These are phyloP conservation scores for Thuidium tamariscinum DNA, from an alignment of 225 moss, liverwort and hornwort genomes.

Conservation along the genomic window DNA sequence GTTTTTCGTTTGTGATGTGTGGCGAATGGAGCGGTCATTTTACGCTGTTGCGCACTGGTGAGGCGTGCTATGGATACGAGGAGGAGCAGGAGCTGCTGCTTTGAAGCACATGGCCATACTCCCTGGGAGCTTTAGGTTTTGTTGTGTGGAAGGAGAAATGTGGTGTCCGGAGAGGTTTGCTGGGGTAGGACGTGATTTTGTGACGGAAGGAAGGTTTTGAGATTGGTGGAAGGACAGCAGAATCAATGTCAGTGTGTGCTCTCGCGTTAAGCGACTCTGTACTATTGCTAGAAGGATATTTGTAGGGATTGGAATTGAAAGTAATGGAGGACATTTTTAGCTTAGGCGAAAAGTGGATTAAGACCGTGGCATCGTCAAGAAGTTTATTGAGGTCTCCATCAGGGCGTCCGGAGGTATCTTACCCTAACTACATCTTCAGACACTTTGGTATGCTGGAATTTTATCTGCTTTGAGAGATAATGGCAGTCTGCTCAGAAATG, in stretches of 20 bases:
- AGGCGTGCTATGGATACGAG: constrained; percentile 1
- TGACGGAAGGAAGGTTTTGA: constrained; percentile 19
- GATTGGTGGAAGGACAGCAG: background rate
- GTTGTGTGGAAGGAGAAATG: constrained; percentile 13
- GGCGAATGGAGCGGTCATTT: background rate
- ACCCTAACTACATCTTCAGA: constrained; percentile 1
- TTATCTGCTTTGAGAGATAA: background rate
- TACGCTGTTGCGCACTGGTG: background rate
- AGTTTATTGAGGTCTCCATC: constrained; percentile 53
- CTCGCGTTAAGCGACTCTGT: background rate
- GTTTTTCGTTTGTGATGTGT: background rate
- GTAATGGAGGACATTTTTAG: constrained; percentile 43
- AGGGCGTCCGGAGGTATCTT: constrained; percentile 80
- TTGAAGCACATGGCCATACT: background rate
- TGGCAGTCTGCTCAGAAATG: background rate
- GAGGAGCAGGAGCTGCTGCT: constrained; percentile 10
- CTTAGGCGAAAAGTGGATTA: constrained; percentile 87
- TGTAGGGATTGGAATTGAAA: constrained; percentile 9
- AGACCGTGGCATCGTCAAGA: constrained; percentile 66
- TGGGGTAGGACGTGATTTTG: constrained; percentile 13
- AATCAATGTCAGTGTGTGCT: constrained; percentile 20
- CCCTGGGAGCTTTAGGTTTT: constrained; percentile 17
- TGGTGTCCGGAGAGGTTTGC: constrained; percentile 13
- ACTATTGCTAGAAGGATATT: background rate
- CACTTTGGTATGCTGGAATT: background rate